These are phyloP conservation scores for Lolium rigidum DNA, from an alignment of 176 grass and related monocot genomes.

Conservation along the genomic window DNA sequence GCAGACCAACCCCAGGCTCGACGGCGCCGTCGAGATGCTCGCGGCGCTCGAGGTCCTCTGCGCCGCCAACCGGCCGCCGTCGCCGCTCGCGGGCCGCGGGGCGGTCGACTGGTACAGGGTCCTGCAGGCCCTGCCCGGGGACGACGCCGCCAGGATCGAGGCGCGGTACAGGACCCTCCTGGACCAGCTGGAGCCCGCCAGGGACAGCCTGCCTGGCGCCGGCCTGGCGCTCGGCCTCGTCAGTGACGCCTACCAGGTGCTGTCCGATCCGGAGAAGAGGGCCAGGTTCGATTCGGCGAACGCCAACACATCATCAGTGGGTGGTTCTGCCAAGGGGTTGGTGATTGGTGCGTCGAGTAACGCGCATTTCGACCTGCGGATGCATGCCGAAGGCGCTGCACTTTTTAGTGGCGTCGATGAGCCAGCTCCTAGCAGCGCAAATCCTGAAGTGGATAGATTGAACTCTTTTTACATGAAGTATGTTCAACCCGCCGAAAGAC, in stretches of 20 bases:
- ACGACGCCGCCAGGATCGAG: constrained; percentile 43
- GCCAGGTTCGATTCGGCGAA: constrained; percentile 43
- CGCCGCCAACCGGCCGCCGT: constrained; percentile 29
- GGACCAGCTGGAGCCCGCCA: constrained; percentile 45
- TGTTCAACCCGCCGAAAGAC: background rate
- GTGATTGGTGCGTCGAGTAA: background rate
- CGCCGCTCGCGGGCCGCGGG: background rate
- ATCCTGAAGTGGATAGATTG: background rate
- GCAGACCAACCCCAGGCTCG: constrained; percentile 56
- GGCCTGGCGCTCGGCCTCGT: constrained; percentile 54
- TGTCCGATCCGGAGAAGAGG: constrained; percentile 59
- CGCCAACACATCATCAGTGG: background rate
- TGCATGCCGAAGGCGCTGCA: background rate
- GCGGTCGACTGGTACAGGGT: constrained; percentile 63
- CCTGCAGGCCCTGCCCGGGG: constrained; percentile 58
- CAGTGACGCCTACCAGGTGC: constrained; percentile 55
- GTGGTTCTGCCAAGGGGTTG: background rate
- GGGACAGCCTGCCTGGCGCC: constrained; percentile 42
- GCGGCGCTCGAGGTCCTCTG: constrained; percentile 71
- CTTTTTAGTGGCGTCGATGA: background rate
- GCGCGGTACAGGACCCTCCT: constrained; percentile 51
- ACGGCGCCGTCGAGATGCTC: constrained; percentile 67
- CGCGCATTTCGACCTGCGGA: background rate
- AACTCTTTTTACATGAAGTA: background rate
- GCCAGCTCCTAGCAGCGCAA: background rate